Conservation (phyloP, 2,329 filamentous ascomycete species). For the Trichoderma semiorbis region DNA sequence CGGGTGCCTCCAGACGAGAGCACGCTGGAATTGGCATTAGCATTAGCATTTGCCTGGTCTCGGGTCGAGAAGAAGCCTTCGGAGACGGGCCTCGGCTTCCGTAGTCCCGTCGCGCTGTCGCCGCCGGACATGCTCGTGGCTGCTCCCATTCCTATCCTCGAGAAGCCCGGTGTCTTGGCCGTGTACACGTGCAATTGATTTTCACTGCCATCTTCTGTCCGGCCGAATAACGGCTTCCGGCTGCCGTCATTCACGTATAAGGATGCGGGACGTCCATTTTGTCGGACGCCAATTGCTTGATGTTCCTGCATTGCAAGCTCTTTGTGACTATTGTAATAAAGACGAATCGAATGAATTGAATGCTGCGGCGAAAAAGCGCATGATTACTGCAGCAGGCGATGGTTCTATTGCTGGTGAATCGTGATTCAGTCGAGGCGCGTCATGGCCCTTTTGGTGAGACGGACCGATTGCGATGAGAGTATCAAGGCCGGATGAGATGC, state of each 20-base stretch:
- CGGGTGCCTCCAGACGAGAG: constrained; percentile 32
- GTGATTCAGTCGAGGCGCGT: constrained; percentile 14
- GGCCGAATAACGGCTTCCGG: constrained; percentile 40
- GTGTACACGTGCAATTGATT: neutral
- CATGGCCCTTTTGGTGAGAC: neutral
- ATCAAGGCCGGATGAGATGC: neutral
- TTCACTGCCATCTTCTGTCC: constrained; percentile 20
- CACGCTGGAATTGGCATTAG: constrained; percentile 21
- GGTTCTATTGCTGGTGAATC: neutral
- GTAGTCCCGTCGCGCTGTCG: constrained; percentile 3
- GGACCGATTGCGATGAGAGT: neutral
- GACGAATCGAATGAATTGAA: neutral
- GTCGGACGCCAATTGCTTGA: constrained; percentile 23
- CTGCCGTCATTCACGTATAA: constrained; percentile 40
- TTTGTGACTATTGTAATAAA: neutral
- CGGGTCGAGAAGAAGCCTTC: constrained; percentile 21
- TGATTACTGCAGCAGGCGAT: neutral
- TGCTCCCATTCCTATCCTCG: neutral
- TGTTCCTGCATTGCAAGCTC: constrained; percentile 26
- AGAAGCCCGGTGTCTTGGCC: constrained; percentile 2
- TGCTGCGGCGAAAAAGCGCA: constrained; percentile 7
- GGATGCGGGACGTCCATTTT: constrained; percentile 23
- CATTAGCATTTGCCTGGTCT: constrained; percentile 20
- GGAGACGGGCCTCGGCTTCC: constrained; percentile 24
- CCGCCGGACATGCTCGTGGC: neutral